Conservation (phyloP, 805 yeast genomes). For the Candida verbasci region DNA sequence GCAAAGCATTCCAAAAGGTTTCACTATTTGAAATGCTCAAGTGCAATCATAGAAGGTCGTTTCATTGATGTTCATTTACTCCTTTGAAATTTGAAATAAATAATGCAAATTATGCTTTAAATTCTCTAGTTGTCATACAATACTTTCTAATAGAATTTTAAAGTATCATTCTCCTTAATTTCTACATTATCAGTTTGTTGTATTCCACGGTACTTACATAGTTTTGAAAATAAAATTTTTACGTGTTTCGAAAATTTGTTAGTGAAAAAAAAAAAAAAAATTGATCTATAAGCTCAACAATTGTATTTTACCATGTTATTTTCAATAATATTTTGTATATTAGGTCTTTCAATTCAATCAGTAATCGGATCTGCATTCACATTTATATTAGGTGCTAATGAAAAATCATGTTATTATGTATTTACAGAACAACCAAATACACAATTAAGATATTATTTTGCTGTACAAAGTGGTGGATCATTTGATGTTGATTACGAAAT, state of each 20-base stretch:
- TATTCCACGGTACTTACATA: too few species aligned
- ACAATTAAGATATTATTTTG: conserved; percentile 71
- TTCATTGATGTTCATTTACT: too few species aligned
- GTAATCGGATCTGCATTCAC: conserved; percentile 60
- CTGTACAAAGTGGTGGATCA: conserved; percentile 77
- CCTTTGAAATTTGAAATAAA: too few species aligned
- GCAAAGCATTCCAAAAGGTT: too few species aligned
- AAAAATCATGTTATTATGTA: conserved; percentile 65
- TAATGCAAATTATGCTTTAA: too few species aligned
- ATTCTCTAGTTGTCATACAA: too few species aligned
- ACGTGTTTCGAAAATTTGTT: conserved; percentile 2
- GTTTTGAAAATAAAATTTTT: not conserved
- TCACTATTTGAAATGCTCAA: too few species aligned
- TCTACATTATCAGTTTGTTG: too few species aligned
- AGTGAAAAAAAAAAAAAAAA: not conserved
- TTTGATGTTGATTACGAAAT: conserved; percentile 74
- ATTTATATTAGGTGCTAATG: conserved; percentile 71
- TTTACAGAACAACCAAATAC: conserved; percentile 57
- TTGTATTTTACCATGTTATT: conserved; percentile 9
- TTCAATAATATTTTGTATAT: conserved; percentile 11
- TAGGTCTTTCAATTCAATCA: conserved; percentile 21
- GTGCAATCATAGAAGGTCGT: too few species aligned
- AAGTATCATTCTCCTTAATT: too few species aligned
- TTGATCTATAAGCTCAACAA: not conserved
- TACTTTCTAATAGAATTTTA: too few species aligned